Percentiles rank a stretch among this genome's conserved stretches.
Evolutionary conservation across 192 early-diverging fungal species (phyloP).

Genomic region (Umbelopsis vinacea): DNA sequence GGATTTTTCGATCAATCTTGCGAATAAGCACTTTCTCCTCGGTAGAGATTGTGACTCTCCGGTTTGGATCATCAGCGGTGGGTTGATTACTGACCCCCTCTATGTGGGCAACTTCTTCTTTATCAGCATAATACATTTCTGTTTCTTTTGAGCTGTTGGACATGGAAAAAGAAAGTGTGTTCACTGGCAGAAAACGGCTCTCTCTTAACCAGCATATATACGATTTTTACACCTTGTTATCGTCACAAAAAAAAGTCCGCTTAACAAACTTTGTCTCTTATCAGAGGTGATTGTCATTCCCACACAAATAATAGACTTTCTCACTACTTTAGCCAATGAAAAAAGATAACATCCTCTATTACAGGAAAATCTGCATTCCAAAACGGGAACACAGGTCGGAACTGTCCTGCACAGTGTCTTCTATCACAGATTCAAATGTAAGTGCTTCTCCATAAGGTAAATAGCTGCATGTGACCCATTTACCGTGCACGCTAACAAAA

Average conservation of each 20-base stretch:
- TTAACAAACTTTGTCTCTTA: background rate
- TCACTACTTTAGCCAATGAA: no score
- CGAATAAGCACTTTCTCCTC: conserved; percentile 26
- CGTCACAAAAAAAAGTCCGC: background rate
- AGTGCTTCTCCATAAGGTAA: no score
- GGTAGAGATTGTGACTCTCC: background rate
- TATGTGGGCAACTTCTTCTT: background rate
- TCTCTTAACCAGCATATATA: background rate
- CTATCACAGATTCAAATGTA: no score
- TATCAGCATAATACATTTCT: background rate
- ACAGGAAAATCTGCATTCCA: no score
- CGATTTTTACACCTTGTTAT: background rate
- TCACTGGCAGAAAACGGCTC: background rate
- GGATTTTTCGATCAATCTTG: conserved; percentile 29
- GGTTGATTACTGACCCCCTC: background rate
- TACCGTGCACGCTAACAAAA: no score
- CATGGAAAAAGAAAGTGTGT: background rate
- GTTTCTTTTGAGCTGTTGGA: background rate
- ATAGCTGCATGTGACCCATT: no score
- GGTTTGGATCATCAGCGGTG: background rate
- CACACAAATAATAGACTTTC: background rate
- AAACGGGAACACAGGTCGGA: no score
- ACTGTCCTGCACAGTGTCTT: no score
- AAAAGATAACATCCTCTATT: no score
- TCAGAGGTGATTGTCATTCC: background rate